Base-by-base conservation (phyloP, 495 filamentous ascomycete species). In the Penicillium crystallinum region DNA sequence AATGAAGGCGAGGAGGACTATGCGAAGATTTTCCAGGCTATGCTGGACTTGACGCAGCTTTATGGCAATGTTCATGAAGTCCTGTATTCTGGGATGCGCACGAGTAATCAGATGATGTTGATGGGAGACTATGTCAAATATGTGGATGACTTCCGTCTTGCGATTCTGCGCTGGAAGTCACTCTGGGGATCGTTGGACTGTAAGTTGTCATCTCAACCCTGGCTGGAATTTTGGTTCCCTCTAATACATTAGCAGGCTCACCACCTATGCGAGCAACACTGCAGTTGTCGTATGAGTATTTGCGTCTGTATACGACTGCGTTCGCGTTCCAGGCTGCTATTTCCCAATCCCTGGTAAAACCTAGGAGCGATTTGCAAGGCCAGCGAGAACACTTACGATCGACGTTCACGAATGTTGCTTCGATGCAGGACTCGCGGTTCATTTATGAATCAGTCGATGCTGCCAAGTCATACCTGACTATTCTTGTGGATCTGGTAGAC, bases 291-390 rank as follows among this genome's bases (percentile, higher is more conserved):
- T 86, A 84, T 60, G 82, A 86, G 57, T 86, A 84, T 54, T 59
- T 86, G 1, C 66, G 81, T 7, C 74, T 86, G 11, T 86, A 86
- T 56, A 83, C 80, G 30, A 86, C 83, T 40, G 81, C 82, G 0
- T 86, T 86, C 50, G 82, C 82, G 2, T 86, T 84, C 52, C 82
- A 86, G 57, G 82, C 82, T 17, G 81, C 81, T 5, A 80, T 86
- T 15, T 82, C 81, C 9, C 79, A 81, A 18, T 80, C 81, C 0
- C 53, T 83, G 25, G 71, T 71, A 4, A 76, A 72, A 48, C 60
- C 67, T 1, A 72, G 74, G 40, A 65, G 54, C 5, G 65, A 67
- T 15, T 53, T 59, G 6, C 66, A 62, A 12, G 70, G 69, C 5
- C 72, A 75, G 19, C 59, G 67, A 27, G 73, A 78, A 44, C 67